Evolutionary conservation across 257 asterid genomes (phyloP), one percentile per base, ranked within the genome.

Genomic region (Penstemon eatonii): DNA sequence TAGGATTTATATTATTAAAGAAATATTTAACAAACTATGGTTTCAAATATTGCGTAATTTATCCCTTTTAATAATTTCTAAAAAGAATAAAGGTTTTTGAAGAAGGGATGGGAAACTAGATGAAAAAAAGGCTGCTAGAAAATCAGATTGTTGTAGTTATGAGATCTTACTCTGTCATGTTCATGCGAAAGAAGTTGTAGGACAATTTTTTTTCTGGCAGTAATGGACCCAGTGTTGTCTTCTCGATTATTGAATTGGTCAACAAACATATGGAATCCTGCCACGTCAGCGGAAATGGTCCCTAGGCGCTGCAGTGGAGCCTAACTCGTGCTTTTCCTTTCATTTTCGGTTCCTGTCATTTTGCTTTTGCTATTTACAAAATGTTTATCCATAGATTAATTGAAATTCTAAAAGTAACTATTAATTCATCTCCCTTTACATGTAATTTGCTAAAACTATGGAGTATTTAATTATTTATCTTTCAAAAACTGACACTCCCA

Each of bases 201-300:
- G 71, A 77, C 72, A 71, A 74, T 45, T 63, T 72, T 67, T 10
- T 70, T 50, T 25, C 10, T 65, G 66, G 63, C 73, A 74, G 49
- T 49, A 47, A 50, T 39, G 80, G 84, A 55, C 74, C 73, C 71
- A 73, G 66, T 59, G 19, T 65, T 83, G 75, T 79, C 79, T 70
- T 77, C 80, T 79, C 76, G 86, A 68, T 77, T 68, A 61, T 53
- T 53, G 77, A 72, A 66, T 55, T 76, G 82, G 83, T 79, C 85
- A 75, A 80, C 63, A 10, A 72, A 8, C 75, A 83, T 74, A 58
- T 81, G 15, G 12, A 0, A 0, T 72, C 5, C 7, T 60, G 73
- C 73, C 83, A 73, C 78, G 66, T 75, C 60, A 43, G 19, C 8
- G 0, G 0, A 0, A 3, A 5, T 44, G 75, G 69, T 37, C 71